phyloP scores from a whole-genome alignment of 305 asterid genomes.

The Plantago lanceolata region DNA sequence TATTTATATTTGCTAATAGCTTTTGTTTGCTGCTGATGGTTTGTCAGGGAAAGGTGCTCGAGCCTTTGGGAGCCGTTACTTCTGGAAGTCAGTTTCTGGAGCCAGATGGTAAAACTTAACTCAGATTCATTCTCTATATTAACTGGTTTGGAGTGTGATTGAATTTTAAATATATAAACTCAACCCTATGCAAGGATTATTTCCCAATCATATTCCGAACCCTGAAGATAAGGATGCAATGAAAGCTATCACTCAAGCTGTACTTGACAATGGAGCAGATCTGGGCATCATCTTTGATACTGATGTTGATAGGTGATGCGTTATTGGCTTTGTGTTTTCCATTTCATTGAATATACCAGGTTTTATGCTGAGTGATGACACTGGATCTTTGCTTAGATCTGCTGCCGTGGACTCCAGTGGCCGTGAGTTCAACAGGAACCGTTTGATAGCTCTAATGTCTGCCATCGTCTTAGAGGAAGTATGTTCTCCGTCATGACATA shows the following conservation, averaged over 20 bases:
- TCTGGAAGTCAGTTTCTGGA: conserved; percentile 97
- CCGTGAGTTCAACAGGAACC: conserved; percentile 82
- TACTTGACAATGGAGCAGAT: conserved; percentile 80
- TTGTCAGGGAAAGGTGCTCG: conserved; percentile 86
- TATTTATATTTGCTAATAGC: conserved; percentile 20
- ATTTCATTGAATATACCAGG: conserved; percentile 10
- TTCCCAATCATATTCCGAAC: conserved; percentile 98
- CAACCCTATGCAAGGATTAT: conserved; percentile 55
- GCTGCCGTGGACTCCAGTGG: conserved; percentile 98
- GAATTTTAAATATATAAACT: conserved; percentile 7
- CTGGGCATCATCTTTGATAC: conserved; percentile 97
- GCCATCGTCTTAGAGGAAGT: conserved; percentile 96
- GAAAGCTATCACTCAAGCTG: conserved; percentile 86
- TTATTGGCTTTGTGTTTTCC: conserved; percentile 15
- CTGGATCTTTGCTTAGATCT: conserved; percentile 50
- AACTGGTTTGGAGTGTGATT: conserved; percentile 7
- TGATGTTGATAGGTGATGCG: conserved; percentile 86
- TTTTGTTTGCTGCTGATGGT: conserved; percentile 23
- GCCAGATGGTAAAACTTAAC: conserved; percentile 72
- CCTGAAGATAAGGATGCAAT: conserved; percentile 96
- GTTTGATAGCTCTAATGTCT: conserved; percentile 88
- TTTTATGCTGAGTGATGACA: conserved; percentile 12
- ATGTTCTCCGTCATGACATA: conserved; percentile 26
- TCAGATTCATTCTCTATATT: conserved; percentile 18
- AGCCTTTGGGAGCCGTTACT: conserved; percentile 91